Conservation (phyloP, 768 basidiomycete genomes). For the Hortiboletus campestris region DNA sequence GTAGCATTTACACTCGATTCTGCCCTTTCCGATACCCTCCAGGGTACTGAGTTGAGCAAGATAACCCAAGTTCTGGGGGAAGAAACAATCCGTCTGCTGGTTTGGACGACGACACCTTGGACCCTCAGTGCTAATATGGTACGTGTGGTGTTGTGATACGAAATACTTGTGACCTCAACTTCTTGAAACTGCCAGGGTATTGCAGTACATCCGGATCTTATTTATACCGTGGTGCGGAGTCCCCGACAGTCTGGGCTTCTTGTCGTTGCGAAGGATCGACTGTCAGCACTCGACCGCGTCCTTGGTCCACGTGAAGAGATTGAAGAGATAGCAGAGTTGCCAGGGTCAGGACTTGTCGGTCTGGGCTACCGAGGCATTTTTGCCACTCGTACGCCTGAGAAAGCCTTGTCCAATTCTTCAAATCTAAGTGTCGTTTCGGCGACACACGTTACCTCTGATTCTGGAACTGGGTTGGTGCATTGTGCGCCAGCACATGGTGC, state of each 20-base stretch:
- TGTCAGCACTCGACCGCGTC: constrained; percentile 34
- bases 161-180: not conserved
- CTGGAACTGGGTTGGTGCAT: constrained; percentile 96
- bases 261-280: constrained; percentile 53
- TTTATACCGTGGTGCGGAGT: constrained; percentile 54
- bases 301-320: constrained; percentile 22
- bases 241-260: constrained; percentile 30
- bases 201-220: constrained; percentile 72
- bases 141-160: constrained; percentile 15
- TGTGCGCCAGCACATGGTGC: constrained; percentile 92
- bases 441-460: constrained; percentile 74
- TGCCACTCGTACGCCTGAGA: constrained; percentile 23
- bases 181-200: constrained; percentile 62
- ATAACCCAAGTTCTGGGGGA: constrained; percentile 34
- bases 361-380: constrained; percentile 65
- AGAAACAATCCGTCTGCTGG: constrained; percentile 53
- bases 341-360: constrained; percentile 52
- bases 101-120: constrained; percentile 99
- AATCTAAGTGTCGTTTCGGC: constrained; percentile 58
- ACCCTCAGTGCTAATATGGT: constrained; percentile 96
- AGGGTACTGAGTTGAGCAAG: constrained; percentile 10
- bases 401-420: not conserved
- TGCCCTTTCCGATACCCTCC: constrained; percentile 8
- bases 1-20: constrained; percentile 69
- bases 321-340: constrained; percentile 21